A percentile compares a stretch with the other conserved stretches of the same genome.
Conservation (phyloP, 108 stramenopile species). For the Cyclotella baltica region DNA sequence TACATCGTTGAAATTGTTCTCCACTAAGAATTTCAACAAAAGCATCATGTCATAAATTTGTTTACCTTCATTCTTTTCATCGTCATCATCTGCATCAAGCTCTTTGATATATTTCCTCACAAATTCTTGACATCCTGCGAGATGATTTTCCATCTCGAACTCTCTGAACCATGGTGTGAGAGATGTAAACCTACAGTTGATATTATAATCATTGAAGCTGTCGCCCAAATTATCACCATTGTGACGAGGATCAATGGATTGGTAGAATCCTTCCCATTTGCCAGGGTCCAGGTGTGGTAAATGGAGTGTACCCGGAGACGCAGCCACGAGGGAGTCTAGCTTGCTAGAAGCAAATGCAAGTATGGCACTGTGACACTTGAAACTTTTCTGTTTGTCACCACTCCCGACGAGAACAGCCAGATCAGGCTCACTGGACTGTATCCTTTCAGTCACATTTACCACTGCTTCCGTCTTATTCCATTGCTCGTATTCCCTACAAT, state of each 20-base stretch:
- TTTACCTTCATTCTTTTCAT: too few relatives aligned
- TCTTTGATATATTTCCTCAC: too few relatives aligned
- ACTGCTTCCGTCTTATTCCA: too few relatives aligned
- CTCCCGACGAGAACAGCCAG: neutral
- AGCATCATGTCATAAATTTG: too few relatives aligned
- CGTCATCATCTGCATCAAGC: too few relatives aligned
- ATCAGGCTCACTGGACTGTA: neutral
- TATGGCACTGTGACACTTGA: neutral
- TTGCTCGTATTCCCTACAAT: too few relatives aligned
- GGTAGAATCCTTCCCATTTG: neutral
- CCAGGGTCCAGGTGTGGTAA: neutral
- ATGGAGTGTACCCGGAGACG: neutral
- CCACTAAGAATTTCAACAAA: too few relatives aligned
- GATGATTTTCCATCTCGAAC: too few relatives aligned
- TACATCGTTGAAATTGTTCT: too few relatives aligned
- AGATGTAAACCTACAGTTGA: neutral
- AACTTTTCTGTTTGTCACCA: neutral
- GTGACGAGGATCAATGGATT: neutral
- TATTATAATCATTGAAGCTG: too few relatives aligned
- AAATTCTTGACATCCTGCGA: too few relatives aligned
- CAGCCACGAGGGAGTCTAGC: neutral
- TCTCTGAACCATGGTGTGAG: conserved; percentile 3
- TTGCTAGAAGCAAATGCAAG: neutral
- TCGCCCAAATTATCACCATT: neutral
- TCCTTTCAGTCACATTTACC: neutral